Base-by-base conservation (phyloP, 1,284 basidiomycete genomes). In the Microbotryum saponariae region DNA sequence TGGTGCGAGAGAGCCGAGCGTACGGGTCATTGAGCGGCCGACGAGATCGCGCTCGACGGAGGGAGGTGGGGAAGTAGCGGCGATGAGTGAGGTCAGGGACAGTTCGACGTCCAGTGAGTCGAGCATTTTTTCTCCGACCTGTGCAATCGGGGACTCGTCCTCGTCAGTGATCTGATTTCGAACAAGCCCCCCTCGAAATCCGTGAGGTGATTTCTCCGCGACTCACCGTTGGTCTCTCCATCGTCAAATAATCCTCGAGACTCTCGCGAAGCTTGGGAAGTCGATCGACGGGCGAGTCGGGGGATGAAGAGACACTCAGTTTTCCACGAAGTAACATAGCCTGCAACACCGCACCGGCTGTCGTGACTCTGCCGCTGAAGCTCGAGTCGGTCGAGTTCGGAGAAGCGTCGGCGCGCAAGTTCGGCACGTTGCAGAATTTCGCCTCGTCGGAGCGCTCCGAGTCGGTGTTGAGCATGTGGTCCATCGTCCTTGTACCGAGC, bases 71-170 rank as follows among this genome's bases (percentile, higher is more conserved):
- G 66, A 65, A 3, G 48, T 25, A 6, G 25, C 25, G 2, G 20
- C 42, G 37, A 68, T 54, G 27, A 68, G 60, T 20, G 66, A 60
- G 3, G 58, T 33, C 18, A 68, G 58, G 21, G 62, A 58, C 29
- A 68, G 61, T 1, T 46, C 46, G 9, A 23, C 16, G 33, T 63
- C 59, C 31, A 61, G 27, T 1, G 25, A 33, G 2, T 68, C 62
- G 27, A 68, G 59, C 64, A 68, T 68, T 42, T 55, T 62, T 9
- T 66, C 66, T 48, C 66, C 66, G 21, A 59, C 49, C 66, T 68
- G 51, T 18, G 6, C 5, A 27, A 27, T 27, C 27, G 25, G 25
- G 25, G 25, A 25, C 4, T 27, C 6, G 5, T 27, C 27, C 6
- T 27, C 27, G 6, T 27, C 27, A 27, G 27, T 27, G 6, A 27